A percentile compares a stretch with the other conserved stretches of the same genome.
phyloP scores from a whole-genome alignment of 2,329 filamentous ascomycete species.

The Xylaria sp. region DNA sequence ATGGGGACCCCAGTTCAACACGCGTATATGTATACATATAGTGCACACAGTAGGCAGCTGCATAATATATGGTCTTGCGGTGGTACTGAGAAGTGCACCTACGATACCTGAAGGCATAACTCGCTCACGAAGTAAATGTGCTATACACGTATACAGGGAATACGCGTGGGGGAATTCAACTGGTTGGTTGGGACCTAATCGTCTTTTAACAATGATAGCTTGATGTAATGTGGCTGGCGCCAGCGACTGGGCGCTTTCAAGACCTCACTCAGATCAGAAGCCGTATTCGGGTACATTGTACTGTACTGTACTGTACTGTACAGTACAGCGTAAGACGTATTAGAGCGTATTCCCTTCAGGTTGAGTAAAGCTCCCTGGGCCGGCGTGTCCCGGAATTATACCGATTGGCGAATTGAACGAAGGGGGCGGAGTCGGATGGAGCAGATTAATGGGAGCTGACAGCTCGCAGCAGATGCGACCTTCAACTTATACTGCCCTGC shows the following conservation, averaged over 20 bases:
- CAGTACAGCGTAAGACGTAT: constrained; percentile 1
- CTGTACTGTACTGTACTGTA: not conserved
- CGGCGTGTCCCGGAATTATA: constrained; percentile 26
- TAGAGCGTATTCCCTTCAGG: constrained; percentile 1
- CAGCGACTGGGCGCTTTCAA: constrained; percentile 12
- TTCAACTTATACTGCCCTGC: not conserved
- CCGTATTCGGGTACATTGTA: constrained; percentile 7
- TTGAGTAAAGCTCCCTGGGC: constrained; percentile 7
- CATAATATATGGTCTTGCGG: constrained; percentile 21
- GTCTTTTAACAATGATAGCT: not conserved
- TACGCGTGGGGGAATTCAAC: not conserved
- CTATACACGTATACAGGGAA: not conserved
- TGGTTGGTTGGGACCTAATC: not conserved
- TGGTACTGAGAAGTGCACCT: not conserved
- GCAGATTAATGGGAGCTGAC: constrained; percentile 23
- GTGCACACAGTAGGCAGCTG: not conserved
- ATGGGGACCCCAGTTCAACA: constrained; percentile 13
- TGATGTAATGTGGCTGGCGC: constrained; percentile 8
- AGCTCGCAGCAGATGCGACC: constrained; percentile 28
- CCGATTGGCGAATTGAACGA: constrained; percentile 35
- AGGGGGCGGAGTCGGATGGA: constrained; percentile 8
- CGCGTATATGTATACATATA: no score
- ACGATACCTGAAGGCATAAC: constrained; percentile 5
- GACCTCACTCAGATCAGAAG: not conserved
- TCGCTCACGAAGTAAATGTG: not conserved